These are phyloP conservation scores for Mycena filopes DNA, from an alignment of 768 basidiomycete genomes.

Conservation along the genomic window DNA sequence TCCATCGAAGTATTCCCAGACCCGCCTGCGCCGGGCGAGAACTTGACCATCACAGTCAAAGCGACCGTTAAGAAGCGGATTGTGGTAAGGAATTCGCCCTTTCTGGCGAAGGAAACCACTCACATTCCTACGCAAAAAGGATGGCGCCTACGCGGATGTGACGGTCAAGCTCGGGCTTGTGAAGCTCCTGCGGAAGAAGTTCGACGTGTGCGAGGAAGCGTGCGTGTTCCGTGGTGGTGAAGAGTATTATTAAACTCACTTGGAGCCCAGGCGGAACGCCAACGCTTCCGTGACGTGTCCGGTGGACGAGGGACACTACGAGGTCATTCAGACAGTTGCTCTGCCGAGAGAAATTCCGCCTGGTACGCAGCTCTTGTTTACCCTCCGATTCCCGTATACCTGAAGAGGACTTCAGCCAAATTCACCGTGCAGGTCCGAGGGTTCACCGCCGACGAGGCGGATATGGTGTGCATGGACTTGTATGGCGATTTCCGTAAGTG, in stretches of 20 bases:
- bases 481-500: conserved; percentile 69
- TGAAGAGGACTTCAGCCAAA: conserved; percentile 68
- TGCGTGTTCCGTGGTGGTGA: too few relatives aligned
- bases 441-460: conserved; percentile 76
- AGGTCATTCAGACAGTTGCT: conserved; percentile 84
- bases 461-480: conserved; percentile 83
- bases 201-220: conserved; percentile 96
- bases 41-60: conserved; percentile 84
- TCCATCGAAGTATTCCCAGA: conserved; percentile 84
- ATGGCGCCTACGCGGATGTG: conserved; percentile 92
- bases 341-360: conserved; percentile 92
- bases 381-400: too few relatives aligned
- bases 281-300: conserved; percentile 90
- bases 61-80: conserved; percentile 68
- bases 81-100: conserved; percentile 56
- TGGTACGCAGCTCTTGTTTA: conserved; percentile 62
- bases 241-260: too few relatives aligned
- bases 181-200: conserved; percentile 81
- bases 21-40: conserved; percentile 87
- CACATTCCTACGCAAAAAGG: conserved; percentile 55
- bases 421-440: conserved; percentile 77
- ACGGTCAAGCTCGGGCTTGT: conserved; percentile 91
- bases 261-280: conserved; percentile 51
- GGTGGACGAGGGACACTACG: conserved; percentile 74
- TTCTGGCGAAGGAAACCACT: neutral